phyloP scores from a whole-genome alignment of 2,329 filamentous ascomycete species.

The Fusarium mundagurra region DNA sequence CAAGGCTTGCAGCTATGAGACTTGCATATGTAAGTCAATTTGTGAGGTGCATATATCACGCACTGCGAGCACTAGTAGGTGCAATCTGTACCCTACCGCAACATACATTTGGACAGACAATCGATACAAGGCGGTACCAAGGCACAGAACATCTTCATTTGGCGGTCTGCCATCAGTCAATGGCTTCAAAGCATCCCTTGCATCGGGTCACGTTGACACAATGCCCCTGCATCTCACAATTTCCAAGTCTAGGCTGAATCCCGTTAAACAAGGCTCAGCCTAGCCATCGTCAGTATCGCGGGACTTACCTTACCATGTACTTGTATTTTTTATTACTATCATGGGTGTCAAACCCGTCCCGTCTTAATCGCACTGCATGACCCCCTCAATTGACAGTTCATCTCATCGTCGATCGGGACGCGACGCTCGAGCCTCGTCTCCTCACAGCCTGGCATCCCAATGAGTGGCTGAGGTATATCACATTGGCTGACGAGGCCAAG shows the following conservation, averaged over 20 bases:
- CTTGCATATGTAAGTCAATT: constrained; percentile 5
- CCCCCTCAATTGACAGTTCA: background rate
- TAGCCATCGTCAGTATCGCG: background rate
- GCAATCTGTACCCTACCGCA: background rate
- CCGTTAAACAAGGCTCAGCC: constrained; percentile 20
- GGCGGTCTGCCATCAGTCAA: background rate
- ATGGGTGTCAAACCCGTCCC: background rate
- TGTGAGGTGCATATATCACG: constrained; percentile 4
- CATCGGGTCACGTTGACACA: constrained; percentile 32
- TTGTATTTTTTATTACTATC: constrained; percentile 6
- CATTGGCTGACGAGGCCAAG: constrained; percentile 9
- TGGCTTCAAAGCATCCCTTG: constrained; percentile 24
- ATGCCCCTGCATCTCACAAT: constrained; percentile 29
- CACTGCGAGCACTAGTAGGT: constrained; percentile 6
- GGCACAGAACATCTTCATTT: background rate
- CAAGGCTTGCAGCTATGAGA: constrained; percentile 2
- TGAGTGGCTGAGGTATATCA: background rate
- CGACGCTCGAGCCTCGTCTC: constrained; percentile 7
- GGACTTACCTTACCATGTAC: background rate
- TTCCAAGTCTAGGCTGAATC: constrained; percentile 14
- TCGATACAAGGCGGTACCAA: background rate
- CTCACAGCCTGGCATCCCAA: constrained; percentile 8
- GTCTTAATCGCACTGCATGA: constrained; percentile 10
- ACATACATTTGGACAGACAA: background rate
- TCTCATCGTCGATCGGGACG: constrained; percentile 26